These are phyloP conservation scores for Hemerocallis citrina DNA, from an alignment of 106 monocot species.

Conservation along the genomic window DNA sequence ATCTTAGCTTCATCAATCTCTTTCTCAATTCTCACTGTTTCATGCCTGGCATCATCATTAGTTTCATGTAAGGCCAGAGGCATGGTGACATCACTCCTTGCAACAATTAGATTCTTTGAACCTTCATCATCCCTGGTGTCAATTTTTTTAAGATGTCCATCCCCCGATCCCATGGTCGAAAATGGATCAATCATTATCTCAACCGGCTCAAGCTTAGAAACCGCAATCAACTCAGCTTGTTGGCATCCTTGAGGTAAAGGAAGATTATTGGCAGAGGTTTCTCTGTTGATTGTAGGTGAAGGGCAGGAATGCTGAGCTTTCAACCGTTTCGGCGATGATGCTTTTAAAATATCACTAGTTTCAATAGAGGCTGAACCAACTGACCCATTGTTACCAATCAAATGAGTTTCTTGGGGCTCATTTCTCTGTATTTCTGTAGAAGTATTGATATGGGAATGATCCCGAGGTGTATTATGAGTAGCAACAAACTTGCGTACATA, in stretches of 20 bases:
- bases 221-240: neutral
- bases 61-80: constrained; percentile 22
- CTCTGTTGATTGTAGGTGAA: constrained; percentile 24
- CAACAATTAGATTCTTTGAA: constrained; percentile 15
- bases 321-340: constrained; percentile 49
- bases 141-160: constrained; percentile 13
- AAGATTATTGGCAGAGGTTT: constrained; percentile 33
- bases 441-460: constrained; percentile 22
- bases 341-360: constrained; percentile 31
- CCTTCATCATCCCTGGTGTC: constrained; percentile 17
- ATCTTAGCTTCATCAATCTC: constrained; percentile 24
- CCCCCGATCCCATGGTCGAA: constrained; percentile 8
- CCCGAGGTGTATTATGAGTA: constrained; percentile 20
- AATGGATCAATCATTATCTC: constrained; percentile 47
- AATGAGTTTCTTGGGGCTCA: constrained; percentile 14
- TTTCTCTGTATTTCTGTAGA: constrained; percentile 10
- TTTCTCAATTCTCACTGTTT: constrained; percentile 31
- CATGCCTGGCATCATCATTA: constrained; percentile 35
- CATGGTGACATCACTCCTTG: constrained; percentile 13
- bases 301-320: constrained; percentile 41
- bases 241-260: constrained; percentile 18
- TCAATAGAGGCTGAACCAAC: constrained; percentile 28
- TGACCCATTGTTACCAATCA: constrained; percentile 17
- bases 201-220: constrained; percentile 25
- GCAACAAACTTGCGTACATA: constrained; percentile 40